Percentiles rank a stretch among this genome's conserved stretches.
These are phyloP conservation scores for Mimosa pudica DNA, from an alignment of 306 rosid species.

Conservation along the genomic window DNA sequence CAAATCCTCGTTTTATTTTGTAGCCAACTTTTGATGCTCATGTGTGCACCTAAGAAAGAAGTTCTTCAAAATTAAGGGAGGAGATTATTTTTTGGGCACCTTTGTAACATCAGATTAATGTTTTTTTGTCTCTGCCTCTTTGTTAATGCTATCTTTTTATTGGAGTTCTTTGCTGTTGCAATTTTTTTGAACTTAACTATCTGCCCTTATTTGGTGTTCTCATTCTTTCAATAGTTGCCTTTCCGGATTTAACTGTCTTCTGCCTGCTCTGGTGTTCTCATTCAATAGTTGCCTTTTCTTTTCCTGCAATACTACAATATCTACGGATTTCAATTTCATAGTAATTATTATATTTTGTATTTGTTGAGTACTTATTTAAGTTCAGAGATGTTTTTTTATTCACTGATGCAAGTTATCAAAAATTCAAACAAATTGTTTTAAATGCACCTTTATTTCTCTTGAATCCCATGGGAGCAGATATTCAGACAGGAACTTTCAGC, in stretches of 20 bases:
- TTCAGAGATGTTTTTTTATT: conserved; percentile 10
- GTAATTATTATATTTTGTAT: not conserved
- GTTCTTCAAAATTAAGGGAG: not conserved
- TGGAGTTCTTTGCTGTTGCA: not conserved
- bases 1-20: not conserved
- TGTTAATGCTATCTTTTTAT: not conserved
- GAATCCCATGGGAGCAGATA: conserved; percentile 40
- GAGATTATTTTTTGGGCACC: not conserved
- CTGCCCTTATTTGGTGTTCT: not conserved
- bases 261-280: not conserved
- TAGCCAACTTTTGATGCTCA: not conserved
- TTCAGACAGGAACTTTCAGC: conserved; percentile 58
- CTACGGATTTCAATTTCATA: not conserved
- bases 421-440: not conserved
- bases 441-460: conserved; percentile 10
- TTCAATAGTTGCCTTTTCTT: conserved; percentile 1
- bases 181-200: not conserved
- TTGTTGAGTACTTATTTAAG: not conserved
- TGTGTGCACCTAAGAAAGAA: not conserved
- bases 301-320: not conserved
- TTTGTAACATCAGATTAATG: not conserved
- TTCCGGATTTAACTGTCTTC: not conserved
- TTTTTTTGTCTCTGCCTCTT: not conserved
- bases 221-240: not conserved
- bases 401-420: conserved; percentile 7